Conservation (phyloP, 2,329 filamentous ascomycete species). For the Botryosphaeria agaves region DNA sequence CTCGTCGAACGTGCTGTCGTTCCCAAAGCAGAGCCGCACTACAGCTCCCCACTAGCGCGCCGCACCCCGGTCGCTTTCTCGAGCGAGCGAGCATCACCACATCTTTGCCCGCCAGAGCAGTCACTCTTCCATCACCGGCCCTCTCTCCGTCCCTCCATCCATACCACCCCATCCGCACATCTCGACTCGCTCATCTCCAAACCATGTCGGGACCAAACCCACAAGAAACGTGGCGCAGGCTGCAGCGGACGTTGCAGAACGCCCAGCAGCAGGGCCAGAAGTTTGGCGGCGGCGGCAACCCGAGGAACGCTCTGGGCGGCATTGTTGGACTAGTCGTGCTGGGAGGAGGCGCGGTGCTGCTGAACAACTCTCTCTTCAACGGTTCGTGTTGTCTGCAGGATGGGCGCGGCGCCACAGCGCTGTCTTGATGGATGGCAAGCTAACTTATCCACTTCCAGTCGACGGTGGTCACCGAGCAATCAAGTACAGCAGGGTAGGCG, state of each 20-base stretch:
- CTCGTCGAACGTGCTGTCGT: too few species aligned
- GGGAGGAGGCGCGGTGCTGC: conserved; percentile 34
- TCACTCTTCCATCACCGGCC: too few species aligned
- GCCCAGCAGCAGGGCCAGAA: conserved; percentile 30
- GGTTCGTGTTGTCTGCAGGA: conserved; percentile 35
- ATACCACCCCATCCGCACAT: too few species aligned
- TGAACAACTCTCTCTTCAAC: conserved; percentile 52
- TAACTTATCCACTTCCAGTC: conserved; percentile 32
- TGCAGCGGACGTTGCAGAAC: conserved; percentile 34
- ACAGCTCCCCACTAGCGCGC: too few species aligned
- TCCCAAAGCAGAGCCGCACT: too few species aligned
- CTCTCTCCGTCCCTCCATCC: too few species aligned
- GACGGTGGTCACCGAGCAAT: conserved; percentile 98
- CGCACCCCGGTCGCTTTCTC: too few species aligned
- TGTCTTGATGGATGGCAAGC: conserved; percentile 1
- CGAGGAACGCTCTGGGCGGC: conserved; percentile 36
- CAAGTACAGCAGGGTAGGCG: conserved; percentile 86
- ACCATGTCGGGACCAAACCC: conserved; percentile 2
- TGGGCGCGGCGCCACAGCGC: background rate
- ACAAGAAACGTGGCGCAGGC: conserved; percentile 2
- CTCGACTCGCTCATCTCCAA: too few species aligned
- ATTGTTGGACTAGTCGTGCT: conserved; percentile 35
- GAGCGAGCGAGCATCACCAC: too few species aligned
- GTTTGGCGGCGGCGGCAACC: conserved; percentile 31
- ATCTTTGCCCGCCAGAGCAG: too few species aligned